These are phyloP conservation scores for Magnusiomyces ingens DNA, from an alignment of 1,139 yeast species.

Conservation along the genomic window DNA sequence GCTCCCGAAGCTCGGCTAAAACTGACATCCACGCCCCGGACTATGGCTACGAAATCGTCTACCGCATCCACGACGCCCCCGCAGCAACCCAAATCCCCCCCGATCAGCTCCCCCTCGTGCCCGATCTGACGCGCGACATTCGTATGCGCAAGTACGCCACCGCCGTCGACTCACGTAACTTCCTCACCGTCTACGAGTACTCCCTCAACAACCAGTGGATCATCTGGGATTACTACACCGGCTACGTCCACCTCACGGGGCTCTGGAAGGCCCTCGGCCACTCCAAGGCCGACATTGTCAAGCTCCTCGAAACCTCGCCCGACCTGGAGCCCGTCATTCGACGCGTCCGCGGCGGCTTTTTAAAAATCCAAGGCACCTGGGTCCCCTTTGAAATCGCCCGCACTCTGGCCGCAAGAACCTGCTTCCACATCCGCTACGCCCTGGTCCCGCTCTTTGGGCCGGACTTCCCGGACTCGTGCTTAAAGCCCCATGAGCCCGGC, in stretches of 20 bases:
- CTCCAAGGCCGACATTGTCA: constrained; percentile 69
- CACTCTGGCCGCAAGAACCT: constrained; percentile 63
- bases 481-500: constrained; percentile 57
- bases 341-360: constrained; percentile 83
- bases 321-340: constrained; percentile 59
- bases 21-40: constrained; percentile 13
- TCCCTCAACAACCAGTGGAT: constrained; percentile 57
- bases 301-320: constrained; percentile 57
- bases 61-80: constrained; percentile 24
- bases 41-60: constrained; percentile 23
- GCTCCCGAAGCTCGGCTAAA: constrained; percentile 3
- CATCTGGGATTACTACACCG: constrained; percentile 84
- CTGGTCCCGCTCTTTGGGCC: constrained; percentile 77
- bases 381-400: constrained; percentile 66
- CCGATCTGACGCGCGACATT: constrained; percentile 32
- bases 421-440: constrained; percentile 69
- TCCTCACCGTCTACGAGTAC: constrained; percentile 60
- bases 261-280: constrained; percentile 79
- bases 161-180: constrained; percentile 63
- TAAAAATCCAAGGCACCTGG: constrained; percentile 96
- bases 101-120: constrained; percentile 30
- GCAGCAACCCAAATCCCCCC: constrained; percentile 25
- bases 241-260: constrained; percentile 86
- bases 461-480: constrained; percentile 63
- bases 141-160: constrained; percentile 60